Base-by-base conservation (phyloP, 1,284 basidiomycete species). In the Ganoderma meredithae region DNA sequence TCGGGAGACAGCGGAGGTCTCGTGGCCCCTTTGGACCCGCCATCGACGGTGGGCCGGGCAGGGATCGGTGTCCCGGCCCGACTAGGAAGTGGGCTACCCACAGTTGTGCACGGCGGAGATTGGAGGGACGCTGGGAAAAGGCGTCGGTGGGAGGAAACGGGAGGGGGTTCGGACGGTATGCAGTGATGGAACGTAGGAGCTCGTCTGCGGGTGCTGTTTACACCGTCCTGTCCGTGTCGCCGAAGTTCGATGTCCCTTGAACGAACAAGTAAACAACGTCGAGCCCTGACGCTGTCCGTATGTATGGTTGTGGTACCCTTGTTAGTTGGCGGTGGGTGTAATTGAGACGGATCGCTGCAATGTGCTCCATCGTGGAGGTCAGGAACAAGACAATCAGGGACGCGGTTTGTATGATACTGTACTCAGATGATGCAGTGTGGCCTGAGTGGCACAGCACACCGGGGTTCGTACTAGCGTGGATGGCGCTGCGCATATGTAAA, bases 1-100 rank as follows among this genome's bases (percentile, higher is more conserved):
- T 69, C 69, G 40, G 77, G 81, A 27, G 79, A 75, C 39, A 83
- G 82, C 40, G 60, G 62, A 10, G 76, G 75, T n/a, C 79, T 90
- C 27, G 77, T 87, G 22, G 87, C 86, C 47, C 91, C 91, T 2
- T 77, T 92, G 8, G 80, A 86, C 69, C 77, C 87, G 7, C 82
- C 76, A 44, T 69, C 79, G 2, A 85, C 75, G 33, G 64, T 77
- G 58, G 78, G 83, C 61, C 82, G 89, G 58, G 83, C 84, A 17
- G 90, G 90, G 0, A 79, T 92, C 52, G 90, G 90, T 9, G 80
- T 82, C 41, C 36, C 71, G 69, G 69, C 53, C 65, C 71, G 69
- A 53, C 17, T 43, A 22, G 10, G 64, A 17, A 59, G 39, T 62
- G 47, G 49, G 40, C 17, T 58, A 17, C 39, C 49, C 27, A 43